phyloP scores from a whole-genome alignment of 345 rosid genomes.

The Conringia planisiliqua region DNA sequence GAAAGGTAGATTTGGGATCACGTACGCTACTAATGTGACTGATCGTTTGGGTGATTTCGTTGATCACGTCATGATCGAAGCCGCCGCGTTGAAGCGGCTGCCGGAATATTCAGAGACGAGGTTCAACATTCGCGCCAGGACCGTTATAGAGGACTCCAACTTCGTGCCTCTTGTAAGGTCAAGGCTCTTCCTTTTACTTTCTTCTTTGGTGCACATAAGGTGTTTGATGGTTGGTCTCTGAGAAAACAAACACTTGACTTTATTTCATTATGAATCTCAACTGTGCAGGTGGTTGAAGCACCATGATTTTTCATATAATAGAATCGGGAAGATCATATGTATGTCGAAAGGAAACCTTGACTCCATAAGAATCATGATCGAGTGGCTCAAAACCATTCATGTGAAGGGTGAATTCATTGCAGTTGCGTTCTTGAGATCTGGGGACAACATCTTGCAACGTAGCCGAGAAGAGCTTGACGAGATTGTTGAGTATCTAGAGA shows the following conservation, averaged over 20 bases:
- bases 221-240: constrained; percentile 19
- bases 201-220: constrained; percentile 11
- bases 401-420: constrained; percentile 78
- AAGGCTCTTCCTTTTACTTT: neutral
- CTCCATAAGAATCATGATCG: constrained; percentile 48
- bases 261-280: constrained; percentile 19
- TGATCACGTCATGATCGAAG: constrained; percentile 76
- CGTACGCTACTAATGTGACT: constrained; percentile 68
- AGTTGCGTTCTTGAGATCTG: constrained; percentile 58
- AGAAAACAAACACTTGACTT: neutral
- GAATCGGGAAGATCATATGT: constrained; percentile 68
- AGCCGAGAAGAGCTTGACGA: constrained; percentile 49
- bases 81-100: constrained; percentile 63
- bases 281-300: constrained; percentile 90
- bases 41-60: constrained; percentile 52
- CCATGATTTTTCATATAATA: constrained; percentile 62
- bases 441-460: constrained; percentile 56
- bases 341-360: constrained; percentile 67
- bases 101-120: constrained; percentile 51
- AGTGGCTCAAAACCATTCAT: constrained; percentile 74
- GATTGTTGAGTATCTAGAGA: constrained; percentile 66
- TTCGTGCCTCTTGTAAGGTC: constrained; percentile 83
- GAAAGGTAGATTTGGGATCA: constrained; percentile 81
- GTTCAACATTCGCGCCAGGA: constrained; percentile 57
- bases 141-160: constrained; percentile 54